Conservation (phyloP, 768 basidiomycete species). For the Candolleomyces efflorescens region DNA sequence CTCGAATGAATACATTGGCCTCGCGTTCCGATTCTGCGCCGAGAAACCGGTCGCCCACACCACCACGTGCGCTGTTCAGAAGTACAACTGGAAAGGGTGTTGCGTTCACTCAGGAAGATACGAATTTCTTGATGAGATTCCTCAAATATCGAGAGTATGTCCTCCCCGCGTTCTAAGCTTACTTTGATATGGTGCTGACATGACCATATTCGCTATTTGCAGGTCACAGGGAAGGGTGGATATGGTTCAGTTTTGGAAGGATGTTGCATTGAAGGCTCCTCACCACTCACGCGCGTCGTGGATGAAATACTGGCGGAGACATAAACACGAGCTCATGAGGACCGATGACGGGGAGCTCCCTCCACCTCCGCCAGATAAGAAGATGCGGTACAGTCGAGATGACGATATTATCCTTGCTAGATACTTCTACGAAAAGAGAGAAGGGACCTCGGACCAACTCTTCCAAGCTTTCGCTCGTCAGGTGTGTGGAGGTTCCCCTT, state of each 20-base stretch:
- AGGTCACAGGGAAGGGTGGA: slow-evolving; percentile 39
- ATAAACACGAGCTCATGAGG: slow-evolving; percentile 77
- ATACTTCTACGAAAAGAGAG: slow-evolving; percentile 67
- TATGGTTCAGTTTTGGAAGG: slow-evolving; percentile 32
- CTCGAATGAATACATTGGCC: slow-evolving; percentile 18
- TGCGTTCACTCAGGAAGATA: slow-evolving; percentile 82
- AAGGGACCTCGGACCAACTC: slow-evolving; percentile 80
- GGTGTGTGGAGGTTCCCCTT: slow-evolving; percentile 36
- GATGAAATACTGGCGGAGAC: slow-evolving; percentile 92
- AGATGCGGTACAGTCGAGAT: slow-evolving; percentile 77
- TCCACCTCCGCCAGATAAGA: slow-evolving; percentile 78
- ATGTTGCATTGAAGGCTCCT: slow-evolving; percentile 53
- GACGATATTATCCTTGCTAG: slow-evolving; percentile 80
- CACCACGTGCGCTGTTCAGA: slow-evolving; percentile 71
- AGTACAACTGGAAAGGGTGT: slow-evolving; percentile 91
- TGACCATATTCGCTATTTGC: too few species aligned
- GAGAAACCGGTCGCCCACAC: slow-evolving; percentile 74
- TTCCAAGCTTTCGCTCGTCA: slow-evolving; percentile 75
- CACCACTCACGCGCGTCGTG: slow-evolving; percentile 90
- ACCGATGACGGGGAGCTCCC: slow-evolving; percentile 65
- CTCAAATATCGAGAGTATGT: slow-evolving; percentile 75
- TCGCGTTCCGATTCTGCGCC: slow-evolving; percentile 14
- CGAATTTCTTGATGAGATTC: slow-evolving; percentile 70
- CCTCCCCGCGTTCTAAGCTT: not conserved
- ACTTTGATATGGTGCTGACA: slow-evolving; percentile 3